Conservation (phyloP, 257 asterid species). For the Fraxinus pennsylvanica region DNA sequence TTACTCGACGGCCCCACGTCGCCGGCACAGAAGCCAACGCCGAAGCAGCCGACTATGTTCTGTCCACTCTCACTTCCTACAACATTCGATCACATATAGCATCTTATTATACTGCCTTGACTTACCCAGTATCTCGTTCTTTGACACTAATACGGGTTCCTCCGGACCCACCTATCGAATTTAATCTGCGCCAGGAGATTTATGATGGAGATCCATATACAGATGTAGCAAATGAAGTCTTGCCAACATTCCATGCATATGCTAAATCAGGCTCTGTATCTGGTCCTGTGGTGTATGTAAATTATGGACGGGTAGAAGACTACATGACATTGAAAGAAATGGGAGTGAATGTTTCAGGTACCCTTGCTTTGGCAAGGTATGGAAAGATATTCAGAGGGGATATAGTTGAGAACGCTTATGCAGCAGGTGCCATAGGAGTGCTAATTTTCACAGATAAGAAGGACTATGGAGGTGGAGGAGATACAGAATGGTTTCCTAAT, state of each 20-base stretch:
- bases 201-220: constrained; percentile 66
- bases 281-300: constrained; percentile 66
- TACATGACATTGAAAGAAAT: constrained; percentile 40
- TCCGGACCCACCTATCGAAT: constrained; percentile 39
- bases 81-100: constrained; percentile 43
- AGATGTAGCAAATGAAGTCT: constrained; percentile 48
- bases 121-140: constrained; percentile 70
- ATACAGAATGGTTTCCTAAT: constrained; percentile 78
- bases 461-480: constrained; percentile 76
- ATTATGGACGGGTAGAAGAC: constrained; percentile 77
- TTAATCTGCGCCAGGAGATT: constrained; percentile 56
- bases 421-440: constrained; percentile 66
- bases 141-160: constrained; percentile 42
- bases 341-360: constrained; percentile 69
- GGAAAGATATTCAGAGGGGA: constrained; percentile 82
- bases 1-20: constrained; percentile 76
- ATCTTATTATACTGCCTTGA: constrained; percentile 58
- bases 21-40: constrained; percentile 83
- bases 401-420: constrained; percentile 63
- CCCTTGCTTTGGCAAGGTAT: constrained; percentile 65
- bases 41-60: constrained; percentile 71
- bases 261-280: constrained; percentile 73
- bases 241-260: constrained; percentile 69
- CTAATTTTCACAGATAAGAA: constrained; percentile 72
- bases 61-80: constrained; percentile 60